phyloP scores from a whole-genome alignment of 2,329 filamentous ascomycete genomes.

The Tympanopsis confertula region DNA sequence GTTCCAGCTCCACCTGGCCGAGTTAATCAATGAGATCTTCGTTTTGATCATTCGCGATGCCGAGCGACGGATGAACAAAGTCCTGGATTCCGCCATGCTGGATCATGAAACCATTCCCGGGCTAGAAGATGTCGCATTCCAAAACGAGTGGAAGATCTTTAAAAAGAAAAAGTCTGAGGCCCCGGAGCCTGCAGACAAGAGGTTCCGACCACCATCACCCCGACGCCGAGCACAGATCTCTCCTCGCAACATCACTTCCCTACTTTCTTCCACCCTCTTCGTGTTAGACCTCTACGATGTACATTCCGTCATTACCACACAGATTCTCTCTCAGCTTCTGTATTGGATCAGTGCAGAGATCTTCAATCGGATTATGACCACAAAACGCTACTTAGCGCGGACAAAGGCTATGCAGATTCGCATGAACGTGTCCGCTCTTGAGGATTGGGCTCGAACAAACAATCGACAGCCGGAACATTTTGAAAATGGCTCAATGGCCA shows the following conservation, averaged over 20 bases:
- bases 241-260: slow-evolving; percentile 86
- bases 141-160: slow-evolving; percentile 97
- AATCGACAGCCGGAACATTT: slow-evolving; percentile 92
- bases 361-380: slow-evolving; percentile 96
- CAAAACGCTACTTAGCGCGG: slow-evolving; percentile 81
- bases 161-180: slow-evolving; percentile 81
- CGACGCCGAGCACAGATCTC: slow-evolving; percentile 85
- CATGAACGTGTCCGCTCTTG: slow-evolving; percentile 91
- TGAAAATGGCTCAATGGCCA: slow-evolving; percentile 77
- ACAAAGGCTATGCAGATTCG: slow-evolving; percentile 99
- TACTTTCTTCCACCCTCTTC: slow-evolving; percentile 90
- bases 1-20: slow-evolving; percentile 85
- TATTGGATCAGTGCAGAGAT: slow-evolving; percentile 95
- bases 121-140: slow-evolving; percentile 91
- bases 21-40: slow-evolving; percentile 96
- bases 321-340: slow-evolving; percentile 82
- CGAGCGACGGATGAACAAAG: slow-evolving; percentile 90
- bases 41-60: slow-evolving; percentile 94
- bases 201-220: slow-evolving; percentile 82
- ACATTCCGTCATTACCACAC: slow-evolving; percentile 87
- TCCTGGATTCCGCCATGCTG: slow-evolving; percentile 83
- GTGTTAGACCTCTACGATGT: slow-evolving; percentile 98
- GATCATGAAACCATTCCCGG: slow-evolving; percentile 97
- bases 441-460: slow-evolving; percentile 91
- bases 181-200: slow-evolving; percentile 75